Conservation (phyloP, 331 rosid species). For the Quercus phellos region DNA sequence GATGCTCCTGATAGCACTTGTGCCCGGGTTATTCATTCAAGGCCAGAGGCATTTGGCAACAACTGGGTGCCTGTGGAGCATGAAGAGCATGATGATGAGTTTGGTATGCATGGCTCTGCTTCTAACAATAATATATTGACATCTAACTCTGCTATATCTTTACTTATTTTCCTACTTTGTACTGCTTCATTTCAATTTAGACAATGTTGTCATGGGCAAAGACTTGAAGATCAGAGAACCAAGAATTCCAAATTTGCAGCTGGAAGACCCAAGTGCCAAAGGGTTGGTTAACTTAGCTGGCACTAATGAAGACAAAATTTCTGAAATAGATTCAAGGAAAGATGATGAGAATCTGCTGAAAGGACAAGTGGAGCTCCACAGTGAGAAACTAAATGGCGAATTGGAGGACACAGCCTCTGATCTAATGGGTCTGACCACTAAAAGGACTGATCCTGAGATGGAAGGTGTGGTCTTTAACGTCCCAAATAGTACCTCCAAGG, state of each 20-base stretch:
- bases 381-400: slow-evolving; percentile 7
- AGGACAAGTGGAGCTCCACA: slow-evolving; percentile 13
- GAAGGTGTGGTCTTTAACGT: slow-evolving; percentile 3
- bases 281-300: slow-evolving; percentile 2
- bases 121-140: not conserved
- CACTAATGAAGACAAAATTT: not conserved
- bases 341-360: slow-evolving; percentile 3
- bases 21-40: slow-evolving; percentile 19
- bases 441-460: not conserved
- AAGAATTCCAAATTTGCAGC: slow-evolving; percentile 10
- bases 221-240: slow-evolving; percentile 20
- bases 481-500: slow-evolving; percentile 7
- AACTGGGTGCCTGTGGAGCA: slow-evolving; percentile 14
- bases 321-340: slow-evolving; percentile 12
- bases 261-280: slow-evolving; percentile 9
- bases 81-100: slow-evolving; percentile 7
- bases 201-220: slow-evolving; percentile 13
- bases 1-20: slow-evolving; percentile 18
- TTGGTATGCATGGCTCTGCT: slow-evolving; percentile 9
- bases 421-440: slow-evolving; percentile 5
- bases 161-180: not conserved
- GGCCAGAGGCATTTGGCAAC: slow-evolving; percentile 5
- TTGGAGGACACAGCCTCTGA: slow-evolving; percentile 2
- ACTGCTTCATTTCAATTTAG: not conserved
- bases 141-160: not conserved